A percentile compares a stretch with the other conserved stretches of the same genome.
phyloP scores from a whole-genome alignment of 768 basidiomycete species.

The Auriscalpium microsporum region DNA sequence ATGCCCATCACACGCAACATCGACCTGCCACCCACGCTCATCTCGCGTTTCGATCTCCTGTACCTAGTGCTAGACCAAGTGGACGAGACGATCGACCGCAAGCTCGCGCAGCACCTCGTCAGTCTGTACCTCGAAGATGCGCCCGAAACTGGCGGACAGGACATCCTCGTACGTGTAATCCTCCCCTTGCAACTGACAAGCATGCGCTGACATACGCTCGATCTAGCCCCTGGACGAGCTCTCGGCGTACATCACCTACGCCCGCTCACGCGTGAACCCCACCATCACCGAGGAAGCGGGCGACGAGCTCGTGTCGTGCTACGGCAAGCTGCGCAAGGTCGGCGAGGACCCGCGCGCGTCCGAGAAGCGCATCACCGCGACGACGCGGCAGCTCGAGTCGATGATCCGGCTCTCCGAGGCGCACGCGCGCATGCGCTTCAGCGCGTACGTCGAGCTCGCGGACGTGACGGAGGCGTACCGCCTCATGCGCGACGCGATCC shows the following conservation, averaged over 20 bases:
- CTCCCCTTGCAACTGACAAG: too few relatives aligned
- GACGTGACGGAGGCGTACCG: conserved; percentile 89
- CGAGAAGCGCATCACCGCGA: conserved; percentile 95
- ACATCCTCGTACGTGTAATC: conserved; percentile 59
- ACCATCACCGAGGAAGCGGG: conserved; percentile 80
- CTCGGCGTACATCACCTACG: conserved; percentile 91
- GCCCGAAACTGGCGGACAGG: conserved; percentile 54
- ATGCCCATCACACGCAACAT: conserved; percentile 93
- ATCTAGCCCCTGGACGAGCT: conserved; percentile 79
- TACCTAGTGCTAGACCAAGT: conserved; percentile 95
- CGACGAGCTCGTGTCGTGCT: conserved; percentile 75
- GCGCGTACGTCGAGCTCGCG: conserved; percentile 70
- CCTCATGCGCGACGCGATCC: conserved; percentile 95
- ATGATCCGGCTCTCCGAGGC: conserved; percentile 96
- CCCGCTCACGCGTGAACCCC: conserved; percentile 79
- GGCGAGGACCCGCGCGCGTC: conserved; percentile 81
- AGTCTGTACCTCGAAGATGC: conserved; percentile 89
- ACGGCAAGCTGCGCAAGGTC: conserved; percentile 90
- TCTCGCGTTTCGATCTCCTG: conserved; percentile 94
- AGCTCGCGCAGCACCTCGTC: conserved; percentile 87
- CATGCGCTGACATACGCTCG: too few relatives aligned
- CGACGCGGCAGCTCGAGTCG: conserved; percentile 92
- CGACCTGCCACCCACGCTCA: conserved; percentile 93
- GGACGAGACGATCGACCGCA: conserved; percentile 80
- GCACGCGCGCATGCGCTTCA: conserved; percentile 94